Evolutionary conservation across 2,329 filamentous ascomycete genomes (phyloP).

Genomic region (Taxawa tesnikishii): DNA sequence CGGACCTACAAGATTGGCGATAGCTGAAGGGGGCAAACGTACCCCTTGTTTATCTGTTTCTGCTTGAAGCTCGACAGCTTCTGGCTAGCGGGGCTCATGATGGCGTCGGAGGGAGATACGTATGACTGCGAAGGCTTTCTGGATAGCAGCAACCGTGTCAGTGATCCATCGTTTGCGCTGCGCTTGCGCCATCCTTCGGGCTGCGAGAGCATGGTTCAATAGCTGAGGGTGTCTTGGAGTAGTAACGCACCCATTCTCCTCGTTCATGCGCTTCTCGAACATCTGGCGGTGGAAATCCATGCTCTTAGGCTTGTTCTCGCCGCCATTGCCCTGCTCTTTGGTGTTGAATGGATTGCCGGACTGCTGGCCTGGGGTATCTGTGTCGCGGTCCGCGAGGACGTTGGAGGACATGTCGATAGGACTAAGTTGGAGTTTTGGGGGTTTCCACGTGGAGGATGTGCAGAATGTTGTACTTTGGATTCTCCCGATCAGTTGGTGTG

Average conservation of each 20-base stretch:
- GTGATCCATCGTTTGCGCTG: background rate
- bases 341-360: slow-evolving; percentile 5
- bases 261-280: slow-evolving; percentile 34
- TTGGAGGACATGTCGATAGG: slow-evolving; percentile 6
- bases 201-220: no score
- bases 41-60: slow-evolving; percentile 62
- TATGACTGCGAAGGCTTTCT: slow-evolving; percentile 39
- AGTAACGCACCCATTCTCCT: slow-evolving; percentile 2
- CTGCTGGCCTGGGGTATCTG: slow-evolving; percentile 2
- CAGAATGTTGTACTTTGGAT: no score
- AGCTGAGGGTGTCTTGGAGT: no score
- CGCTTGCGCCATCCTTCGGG: background rate
- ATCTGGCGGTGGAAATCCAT: slow-evolving; percentile 69
- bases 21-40: slow-evolving; percentile 6
- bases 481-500: no score
- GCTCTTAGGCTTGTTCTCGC: slow-evolving; percentile 27
- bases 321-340: slow-evolving; percentile 11
- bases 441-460: no score
- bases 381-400: slow-evolving; percentile 5
- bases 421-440: no score
- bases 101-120: slow-evolving; percentile 75
- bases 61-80: slow-evolving; percentile 72
- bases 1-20: slow-evolving; percentile 1
- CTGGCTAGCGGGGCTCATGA: slow-evolving; percentile 76
- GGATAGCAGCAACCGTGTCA: background rate